Percentiles rank a stretch among this genome's conserved stretches.
These are phyloP conservation scores for Pulveroboletus ravenelii DNA, from an alignment of 768 basidiomycete genomes.

Conservation along the genomic window DNA sequence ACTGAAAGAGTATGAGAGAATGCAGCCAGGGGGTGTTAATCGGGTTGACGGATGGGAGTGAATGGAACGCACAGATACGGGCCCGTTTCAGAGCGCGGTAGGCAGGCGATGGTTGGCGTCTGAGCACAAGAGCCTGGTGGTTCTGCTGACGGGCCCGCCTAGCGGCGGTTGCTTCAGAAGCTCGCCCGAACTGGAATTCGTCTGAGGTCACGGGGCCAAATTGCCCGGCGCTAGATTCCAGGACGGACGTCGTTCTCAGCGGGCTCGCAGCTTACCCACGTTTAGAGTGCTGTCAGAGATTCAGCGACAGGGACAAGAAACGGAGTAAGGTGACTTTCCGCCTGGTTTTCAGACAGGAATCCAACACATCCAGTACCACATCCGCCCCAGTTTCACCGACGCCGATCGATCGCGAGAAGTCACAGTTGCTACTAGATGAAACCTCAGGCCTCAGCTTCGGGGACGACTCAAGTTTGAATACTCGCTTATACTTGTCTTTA, in stretches of 20 bases:
- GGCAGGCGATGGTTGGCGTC: conserved; percentile 1
- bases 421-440: not conserved
- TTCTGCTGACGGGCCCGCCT: conserved; percentile 1
- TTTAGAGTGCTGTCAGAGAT: not conserved
- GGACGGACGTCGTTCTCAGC: not conserved
- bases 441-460: not conserved
- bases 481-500: not conserved
- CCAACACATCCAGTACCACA: no score
- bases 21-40: conserved; percentile 6
- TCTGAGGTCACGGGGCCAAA: not conserved
- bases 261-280: not conserved
- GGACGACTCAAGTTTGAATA: not conserved
- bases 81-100: conserved; percentile 9
- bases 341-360: no score
- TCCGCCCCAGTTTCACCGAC: no score
- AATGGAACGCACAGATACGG: conserved; percentile 11
- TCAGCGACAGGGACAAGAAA: not conserved
- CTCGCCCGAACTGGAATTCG: conserved; percentile 10
- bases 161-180: conserved; percentile 10
- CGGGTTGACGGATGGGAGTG: not conserved
- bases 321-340: no score
- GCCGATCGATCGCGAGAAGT: no score
- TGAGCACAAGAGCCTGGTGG: not conserved
- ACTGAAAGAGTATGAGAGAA: conserved; percentile 2
- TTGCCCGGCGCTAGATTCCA: not conserved